Percentiles rank a stretch among this genome's conserved stretches.
phyloP scores from a whole-genome alignment of 441 rosid genomes.

The Mallotus repandus region DNA sequence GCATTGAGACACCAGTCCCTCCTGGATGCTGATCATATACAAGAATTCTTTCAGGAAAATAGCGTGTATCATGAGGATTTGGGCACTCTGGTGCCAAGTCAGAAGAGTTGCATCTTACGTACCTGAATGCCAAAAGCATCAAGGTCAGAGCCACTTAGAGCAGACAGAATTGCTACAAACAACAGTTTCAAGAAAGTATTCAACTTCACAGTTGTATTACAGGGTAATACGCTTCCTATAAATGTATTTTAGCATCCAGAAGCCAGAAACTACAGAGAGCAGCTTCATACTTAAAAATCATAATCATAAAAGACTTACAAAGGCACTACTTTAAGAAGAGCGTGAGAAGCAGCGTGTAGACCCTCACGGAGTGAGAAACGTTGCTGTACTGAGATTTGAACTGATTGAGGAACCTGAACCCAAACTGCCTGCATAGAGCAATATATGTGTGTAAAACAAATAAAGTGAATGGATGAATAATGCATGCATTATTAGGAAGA shows the following conservation, averaged over 20 bases:
- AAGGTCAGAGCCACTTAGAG: constrained; percentile 1
- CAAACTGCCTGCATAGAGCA: constrained; percentile 66
- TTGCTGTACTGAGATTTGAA: constrained; percentile 42
- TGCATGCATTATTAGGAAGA: neutral
- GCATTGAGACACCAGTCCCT: constrained; percentile 83
- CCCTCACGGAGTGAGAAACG: constrained; percentile 58
- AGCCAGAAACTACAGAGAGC: neutral
- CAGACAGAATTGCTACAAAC: neutral
- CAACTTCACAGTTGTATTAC: neutral
- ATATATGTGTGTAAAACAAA: neutral
- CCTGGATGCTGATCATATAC: constrained; percentile 91
- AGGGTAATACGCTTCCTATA: too few species aligned
- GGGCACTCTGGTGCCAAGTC: constrained; percentile 98
- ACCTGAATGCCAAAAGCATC: constrained; percentile 44
- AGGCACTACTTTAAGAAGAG: constrained; percentile 77
- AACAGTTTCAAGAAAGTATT: neutral
- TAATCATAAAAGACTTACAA: constrained; percentile 43
- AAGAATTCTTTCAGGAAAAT: constrained; percentile 70
- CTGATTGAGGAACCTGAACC: constrained; percentile 71
- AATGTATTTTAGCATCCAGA: too few species aligned
- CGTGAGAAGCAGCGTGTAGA: constrained; percentile 95
- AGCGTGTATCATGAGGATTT: constrained; percentile 57
- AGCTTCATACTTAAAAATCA: constrained; percentile 2
- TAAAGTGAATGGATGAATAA: neutral
- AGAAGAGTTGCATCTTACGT: constrained; percentile 70